phyloP scores from a whole-genome alignment of 805 yeast species.

The Dipodascus albidus region DNA sequence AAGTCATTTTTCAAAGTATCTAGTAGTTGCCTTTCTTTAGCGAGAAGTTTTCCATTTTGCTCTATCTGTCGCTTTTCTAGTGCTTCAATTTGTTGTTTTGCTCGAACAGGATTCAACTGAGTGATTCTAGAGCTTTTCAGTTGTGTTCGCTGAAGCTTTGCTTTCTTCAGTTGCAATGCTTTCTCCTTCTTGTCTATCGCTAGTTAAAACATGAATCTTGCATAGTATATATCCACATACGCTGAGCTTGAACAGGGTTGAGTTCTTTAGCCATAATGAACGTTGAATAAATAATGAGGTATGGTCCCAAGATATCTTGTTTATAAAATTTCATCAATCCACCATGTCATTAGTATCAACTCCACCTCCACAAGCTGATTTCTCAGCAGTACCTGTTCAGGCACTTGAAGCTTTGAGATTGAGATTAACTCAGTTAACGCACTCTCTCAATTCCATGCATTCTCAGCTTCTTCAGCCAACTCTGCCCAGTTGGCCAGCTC shows the following conservation, averaged over 20 bases:
- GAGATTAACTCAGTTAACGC: constrained; percentile 49
- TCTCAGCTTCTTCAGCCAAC: constrained; percentile 38
- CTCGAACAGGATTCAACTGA: constrained; percentile 11
- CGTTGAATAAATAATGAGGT: not conserved
- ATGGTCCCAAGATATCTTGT: too few species aligned
- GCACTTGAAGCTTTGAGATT: constrained; percentile 53
- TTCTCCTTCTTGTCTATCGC: constrained; percentile 19
- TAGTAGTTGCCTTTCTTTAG: constrained; percentile 15
- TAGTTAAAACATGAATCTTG: constrained; percentile 3
- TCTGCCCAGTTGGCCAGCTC: constrained; percentile 46
- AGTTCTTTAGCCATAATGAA: constrained; percentile 10
- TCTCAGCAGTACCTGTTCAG: constrained; percentile 43
- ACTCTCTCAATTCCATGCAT: constrained; percentile 46
- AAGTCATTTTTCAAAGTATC: constrained; percentile 12
- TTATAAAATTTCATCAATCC: too few species aligned
- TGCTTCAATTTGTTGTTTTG: constrained; percentile 14
- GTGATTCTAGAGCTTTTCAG: constrained; percentile 18
- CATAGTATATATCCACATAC: constrained; percentile 8
- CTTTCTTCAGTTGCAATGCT: constrained; percentile 19
- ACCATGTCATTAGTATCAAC: not conserved
- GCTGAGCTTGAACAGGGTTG: constrained; percentile 17
- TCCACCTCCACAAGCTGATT: constrained; percentile 18
- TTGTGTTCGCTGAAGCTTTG: constrained; percentile 15
- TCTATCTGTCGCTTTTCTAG: constrained; percentile 11
- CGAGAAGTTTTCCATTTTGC: constrained; percentile 12